Base-by-base conservation (phyloP, 1,284 basidiomycete genomes). In the Trametes pubescens region DNA sequence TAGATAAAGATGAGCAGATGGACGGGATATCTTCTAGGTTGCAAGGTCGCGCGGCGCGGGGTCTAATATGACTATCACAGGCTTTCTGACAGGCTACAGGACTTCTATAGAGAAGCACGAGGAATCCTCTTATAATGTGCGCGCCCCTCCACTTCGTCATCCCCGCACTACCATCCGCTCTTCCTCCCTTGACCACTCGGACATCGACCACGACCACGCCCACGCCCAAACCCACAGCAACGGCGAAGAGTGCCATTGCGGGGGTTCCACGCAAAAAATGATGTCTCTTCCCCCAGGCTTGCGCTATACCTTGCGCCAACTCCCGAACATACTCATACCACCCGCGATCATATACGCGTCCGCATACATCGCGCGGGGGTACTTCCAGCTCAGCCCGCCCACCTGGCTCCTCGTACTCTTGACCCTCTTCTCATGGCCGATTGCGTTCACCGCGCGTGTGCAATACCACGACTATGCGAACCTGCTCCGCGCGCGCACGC, bases 401-500 rank as follows among this genome's bases (percentile, higher is more conserved):
- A 21, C 57, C 26, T 68, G 59, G 57, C 46, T 68, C 11, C 46
- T 59, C 16, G 54, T 47, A 8, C 57, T 64, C 51, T 62, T 62
- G 2, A 57, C 57, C 37, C 16, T 38, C n/a, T 49, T 65, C 61
- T 68, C 61, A 0, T 68, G 64, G 62, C 67, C 67, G 0, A 32
- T 62, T 34, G 67, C 64, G 1, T 64, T 65, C 57, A 47, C 55
- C 7, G 43, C 32, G 6, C 44, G 44, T 13, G 57, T 68, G 18
- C 64, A 65, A 46, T 65, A 57, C 52, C 51, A 61, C 14, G 46
- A 44, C 37, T 64, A 48, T 32, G 26, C 60, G 13, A 67, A 69
- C 54, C 40, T 26, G 14, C 54, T 66, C 2, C 61, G 69, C 16
- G 73, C 73, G 2, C 64, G 65, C 5, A 58, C 69, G 2, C 44